Base-by-base conservation (phyloP, 2,329 filamentous ascomycete species). In the Lomentospora prolificans region DNA sequence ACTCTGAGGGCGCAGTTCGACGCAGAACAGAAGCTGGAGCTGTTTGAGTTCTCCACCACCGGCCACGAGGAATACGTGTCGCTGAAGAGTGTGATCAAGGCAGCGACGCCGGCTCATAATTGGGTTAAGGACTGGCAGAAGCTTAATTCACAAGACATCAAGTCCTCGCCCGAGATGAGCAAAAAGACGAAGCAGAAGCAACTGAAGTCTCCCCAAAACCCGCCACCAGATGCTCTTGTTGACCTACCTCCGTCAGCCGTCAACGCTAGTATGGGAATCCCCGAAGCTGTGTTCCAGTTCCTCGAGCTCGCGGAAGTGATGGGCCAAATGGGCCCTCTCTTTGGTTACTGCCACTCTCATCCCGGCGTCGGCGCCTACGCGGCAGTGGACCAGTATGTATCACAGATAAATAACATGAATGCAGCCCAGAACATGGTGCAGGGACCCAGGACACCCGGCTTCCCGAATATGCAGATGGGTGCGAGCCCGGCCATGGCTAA, bases 41-140 rank as follows among this genome's bases (percentile, higher is more conserved):
- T 90, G 58, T 79, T 97, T 51, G 89, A 96, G 63, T 91, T 97
- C 61, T 77, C 84, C 50, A 89, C 88, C 1, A 80, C 76, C 33
- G 79, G 77, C 52, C 87, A 95, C 64, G 88, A 91, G 61, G 91
- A 97, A 70, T 96, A 87, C 64, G 75, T 97, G 50, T 85, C 90
- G 22, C 82, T 89, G 55, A 81, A 76, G 58, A 76, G 77, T 60
- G 79, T 84, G 7, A 78, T 85, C 39, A 74, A 84, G 48, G 79
- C 80, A 5, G 81, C 82, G 12, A 78, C 79, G 62, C 82, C 82
- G 2, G 72, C 78, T 25, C 82, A 85, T 60, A 75, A 77, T 59
- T 86, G 82, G 82, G 73, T 79, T 61, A 85, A 85, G 69, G 82
- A 85, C 24, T 86, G 82, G 82, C 74, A 76, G 58, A 79, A 73